Evolutionary conservation across 306 rosid genomes (phyloP).

Genomic region (Prinsepia uniflora): DNA sequence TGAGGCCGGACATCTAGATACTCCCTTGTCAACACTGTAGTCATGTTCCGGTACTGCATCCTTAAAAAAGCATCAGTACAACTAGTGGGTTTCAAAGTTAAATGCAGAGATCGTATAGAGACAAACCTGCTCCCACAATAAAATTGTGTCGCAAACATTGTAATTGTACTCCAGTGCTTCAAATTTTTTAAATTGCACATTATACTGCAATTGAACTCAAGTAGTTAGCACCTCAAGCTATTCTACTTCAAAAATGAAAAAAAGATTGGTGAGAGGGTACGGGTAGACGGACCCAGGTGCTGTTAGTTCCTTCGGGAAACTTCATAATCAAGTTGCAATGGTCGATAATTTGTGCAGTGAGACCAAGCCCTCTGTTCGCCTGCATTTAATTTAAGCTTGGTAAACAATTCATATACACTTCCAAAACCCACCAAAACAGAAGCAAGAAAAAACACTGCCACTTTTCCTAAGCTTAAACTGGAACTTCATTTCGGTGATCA

Average conservation of each 20-base stretch:
- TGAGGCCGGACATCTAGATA: conserved; percentile 81
- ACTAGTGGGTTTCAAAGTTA: conserved; percentile 4
- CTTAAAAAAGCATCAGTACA: conserved; percentile 32
- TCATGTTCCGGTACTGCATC: conserved; percentile 93
- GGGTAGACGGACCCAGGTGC: conserved; percentile 75
- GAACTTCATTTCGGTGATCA: background rate
- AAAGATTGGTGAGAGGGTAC: background rate
- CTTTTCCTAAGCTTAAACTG: background rate
- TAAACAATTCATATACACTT: conserved; percentile 1
- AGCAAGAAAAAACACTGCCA: background rate
- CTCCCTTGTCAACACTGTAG: conserved; percentile 90
- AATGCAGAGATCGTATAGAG: conserved; percentile 13
- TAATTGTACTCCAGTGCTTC: conserved; percentile 81
- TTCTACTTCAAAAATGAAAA: conserved; percentile 1
- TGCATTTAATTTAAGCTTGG: conserved; percentile 35
- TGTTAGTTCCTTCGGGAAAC: conserved; percentile 87
- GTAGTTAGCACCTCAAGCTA: conserved; percentile 19
- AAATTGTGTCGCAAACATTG: conserved; percentile 74
- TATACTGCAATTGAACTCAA: conserved; percentile 60
- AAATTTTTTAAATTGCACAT: conserved; percentile 72
- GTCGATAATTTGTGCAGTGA: conserved; percentile 73
- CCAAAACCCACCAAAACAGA: background rate
- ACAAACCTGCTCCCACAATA: conserved; percentile 95
- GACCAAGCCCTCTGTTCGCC: conserved; percentile 97
- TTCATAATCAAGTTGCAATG: conserved; percentile 77